Evolutionary conservation across 2,329 filamentous ascomycete species (phyloP).

Genomic region (Penicillium thymicola): DNA sequence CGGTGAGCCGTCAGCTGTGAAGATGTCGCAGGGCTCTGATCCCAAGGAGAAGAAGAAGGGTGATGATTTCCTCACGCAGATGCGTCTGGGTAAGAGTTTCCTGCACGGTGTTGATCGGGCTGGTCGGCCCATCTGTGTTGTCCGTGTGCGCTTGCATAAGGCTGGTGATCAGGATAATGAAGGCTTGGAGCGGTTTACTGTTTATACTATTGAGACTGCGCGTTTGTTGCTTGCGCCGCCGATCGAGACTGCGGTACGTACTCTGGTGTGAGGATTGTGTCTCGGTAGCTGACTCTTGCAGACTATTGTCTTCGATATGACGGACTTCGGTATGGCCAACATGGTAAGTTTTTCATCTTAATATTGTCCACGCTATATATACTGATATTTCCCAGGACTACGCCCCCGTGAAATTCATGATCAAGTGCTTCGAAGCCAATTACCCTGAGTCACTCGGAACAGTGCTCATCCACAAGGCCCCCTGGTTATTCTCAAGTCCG

Average conservation of each 20-base stretch:
- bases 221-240: constrained; percentile 75
- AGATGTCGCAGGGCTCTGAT: constrained; percentile 59
- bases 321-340: constrained; percentile 85
- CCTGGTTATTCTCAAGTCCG: constrained; percentile 91
- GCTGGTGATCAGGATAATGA: constrained; percentile 78
- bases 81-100: constrained; percentile 89
- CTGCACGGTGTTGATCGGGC: constrained; percentile 82
- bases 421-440: constrained; percentile 98
- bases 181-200: constrained; percentile 82
- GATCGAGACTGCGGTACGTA: constrained; percentile 84
- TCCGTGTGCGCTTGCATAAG: constrained; percentile 77
- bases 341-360: constrained; percentile 60
- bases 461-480: constrained; percentile 90
- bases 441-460: constrained; percentile 90
- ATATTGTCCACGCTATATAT: not conserved
- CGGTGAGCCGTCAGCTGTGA: constrained; percentile 67
- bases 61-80: constrained; percentile 76
- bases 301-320: constrained; percentile 96
- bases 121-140: constrained; percentile 81
- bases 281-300: constrained; percentile 38
- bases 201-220: constrained; percentile 93
- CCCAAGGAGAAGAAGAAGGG: constrained; percentile 63
- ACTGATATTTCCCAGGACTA: constrained; percentile 64
- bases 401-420: constrained; percentile 96
- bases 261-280: not conserved